Conservation (phyloP, 2,329 filamentous ascomycete genomes). For the Tolypocladium amazonense region DNA sequence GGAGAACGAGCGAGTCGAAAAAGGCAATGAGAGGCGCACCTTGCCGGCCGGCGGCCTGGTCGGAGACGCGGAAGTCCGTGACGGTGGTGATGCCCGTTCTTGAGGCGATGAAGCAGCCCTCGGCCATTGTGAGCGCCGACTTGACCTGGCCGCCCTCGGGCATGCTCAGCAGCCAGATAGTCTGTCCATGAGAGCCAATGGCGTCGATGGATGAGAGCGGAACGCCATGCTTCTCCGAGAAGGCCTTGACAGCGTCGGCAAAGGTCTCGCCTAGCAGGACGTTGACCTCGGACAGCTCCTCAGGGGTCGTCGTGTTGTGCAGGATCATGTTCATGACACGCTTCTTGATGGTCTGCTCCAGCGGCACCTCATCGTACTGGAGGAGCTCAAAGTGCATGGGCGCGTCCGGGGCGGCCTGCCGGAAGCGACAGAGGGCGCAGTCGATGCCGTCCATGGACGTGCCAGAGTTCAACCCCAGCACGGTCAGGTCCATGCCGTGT, state of each 20-base stretch:
- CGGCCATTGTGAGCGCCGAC: constrained; percentile 44
- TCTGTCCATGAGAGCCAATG: constrained; percentile 48
- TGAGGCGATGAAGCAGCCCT: constrained; percentile 42
- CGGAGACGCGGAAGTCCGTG: constrained; percentile 39
- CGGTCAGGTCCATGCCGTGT: constrained; percentile 30
- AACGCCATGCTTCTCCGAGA: constrained; percentile 33
- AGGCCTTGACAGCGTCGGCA: constrained; percentile 37
- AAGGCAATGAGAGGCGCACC: constrained; percentile 40
- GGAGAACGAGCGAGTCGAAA: constrained; percentile 37
- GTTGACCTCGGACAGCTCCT: constrained; percentile 45
- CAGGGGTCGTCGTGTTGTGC: constrained; percentile 39
- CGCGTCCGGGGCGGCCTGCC: constrained; percentile 36
- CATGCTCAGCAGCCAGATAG: constrained; percentile 46
- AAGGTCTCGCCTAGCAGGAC: constrained; percentile 46
- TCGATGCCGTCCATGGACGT: constrained; percentile 47
- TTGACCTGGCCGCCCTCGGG: constrained; percentile 33
- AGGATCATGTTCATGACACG: constrained; percentile 47
- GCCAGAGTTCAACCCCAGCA: constrained; percentile 39
- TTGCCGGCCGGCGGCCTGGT: constrained; percentile 35
- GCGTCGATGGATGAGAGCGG: constrained; percentile 36
- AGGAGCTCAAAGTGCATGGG: constrained; percentile 46
- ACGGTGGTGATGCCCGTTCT: constrained; percentile 48
- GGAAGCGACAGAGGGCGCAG: constrained; percentile 46
- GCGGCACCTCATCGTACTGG: constrained; percentile 44
- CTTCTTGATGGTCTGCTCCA: constrained; percentile 42